These are phyloP conservation scores for Nematodospora valgi DNA, from an alignment of 805 yeast species.

Conservation along the genomic window DNA sequence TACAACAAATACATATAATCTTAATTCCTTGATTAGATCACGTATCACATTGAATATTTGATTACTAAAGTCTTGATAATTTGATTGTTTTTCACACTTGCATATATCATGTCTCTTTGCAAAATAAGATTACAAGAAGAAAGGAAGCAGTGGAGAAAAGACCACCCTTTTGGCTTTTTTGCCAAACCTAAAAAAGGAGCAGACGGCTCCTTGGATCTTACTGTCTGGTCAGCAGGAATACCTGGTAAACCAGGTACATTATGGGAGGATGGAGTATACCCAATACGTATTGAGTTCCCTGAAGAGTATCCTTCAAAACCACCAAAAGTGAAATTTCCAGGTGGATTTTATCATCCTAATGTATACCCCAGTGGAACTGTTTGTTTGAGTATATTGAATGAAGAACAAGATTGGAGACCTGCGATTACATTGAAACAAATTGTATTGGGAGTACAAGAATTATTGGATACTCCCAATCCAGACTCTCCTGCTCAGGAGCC, in stretches of 20 bases:
- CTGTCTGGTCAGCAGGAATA: slow-evolving; percentile 90
- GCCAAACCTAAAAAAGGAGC: slow-evolving; percentile 82
- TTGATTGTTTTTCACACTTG: too few species aligned
- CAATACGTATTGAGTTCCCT: slow-evolving; percentile 77
- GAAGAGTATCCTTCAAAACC: slow-evolving; percentile 96
- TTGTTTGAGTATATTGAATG: slow-evolving; percentile 88
- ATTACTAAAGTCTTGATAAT: too few species aligned
- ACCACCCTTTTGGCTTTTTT: slow-evolving; percentile 95
- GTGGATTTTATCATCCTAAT: slow-evolving; percentile 93
- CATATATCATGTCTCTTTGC: slow-evolving; percentile 66
- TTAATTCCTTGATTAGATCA: too few species aligned
- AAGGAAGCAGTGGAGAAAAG: slow-evolving; percentile 96
- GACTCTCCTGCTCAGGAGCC: slow-evolving; percentile 97
- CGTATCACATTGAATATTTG: too few species aligned
- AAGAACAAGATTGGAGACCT: slow-evolving; percentile 97
- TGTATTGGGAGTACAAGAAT: slow-evolving; percentile 87
- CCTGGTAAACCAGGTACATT: slow-evolving; percentile 87
- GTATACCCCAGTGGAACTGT: slow-evolving; percentile 97
- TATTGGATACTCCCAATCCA: slow-evolving; percentile 86
- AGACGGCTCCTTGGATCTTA: slow-evolving; percentile 83
- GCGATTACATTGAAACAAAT: slow-evolving; percentile 90
- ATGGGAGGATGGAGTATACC: slow-evolving; percentile 91
- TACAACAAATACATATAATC: too few species aligned
- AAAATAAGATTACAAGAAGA: slow-evolving; percentile 88
- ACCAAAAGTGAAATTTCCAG: slow-evolving; percentile 87